Evolutionary conservation across 805 yeast species (phyloP).

Genomic region (Yarrowia phangngaensis): DNA sequence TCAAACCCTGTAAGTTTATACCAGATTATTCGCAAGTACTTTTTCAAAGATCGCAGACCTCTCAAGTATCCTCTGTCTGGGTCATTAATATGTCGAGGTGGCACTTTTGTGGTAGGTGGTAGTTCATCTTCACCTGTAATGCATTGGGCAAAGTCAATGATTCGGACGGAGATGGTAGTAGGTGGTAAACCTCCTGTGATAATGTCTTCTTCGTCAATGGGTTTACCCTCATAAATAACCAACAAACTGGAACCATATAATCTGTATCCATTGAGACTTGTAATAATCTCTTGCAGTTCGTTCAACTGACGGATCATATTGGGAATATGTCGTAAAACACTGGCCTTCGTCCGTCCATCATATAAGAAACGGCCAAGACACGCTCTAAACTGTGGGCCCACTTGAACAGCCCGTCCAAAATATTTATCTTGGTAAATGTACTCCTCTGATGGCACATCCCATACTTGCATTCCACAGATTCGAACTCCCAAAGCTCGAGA

Average conservation of each 20-base stretch:
- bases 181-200: conserved; percentile 34
- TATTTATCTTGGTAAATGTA: conserved; percentile 82
- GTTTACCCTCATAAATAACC: conserved; percentile 79
- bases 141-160: conserved; percentile 95
- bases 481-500: conserved; percentile 81
- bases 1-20: conserved; percentile 47
- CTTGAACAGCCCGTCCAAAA: conserved; percentile 73
- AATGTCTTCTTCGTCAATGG: conserved; percentile 4
- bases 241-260: conserved; percentile 87
- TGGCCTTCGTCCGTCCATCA: conserved; percentile 58
- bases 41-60: conserved; percentile 71
- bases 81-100: conserved; percentile 60
- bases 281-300: conserved; percentile 55
- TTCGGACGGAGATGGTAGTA: conserved; percentile 47
- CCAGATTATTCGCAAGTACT: conserved; percentile 62
- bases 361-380: conserved; percentile 73
- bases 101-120: conserved; percentile 50
- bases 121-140: conserved; percentile 58
- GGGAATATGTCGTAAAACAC: conserved; percentile 66
- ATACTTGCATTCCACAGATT: conserved; percentile 90
- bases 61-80: conserved; percentile 83
- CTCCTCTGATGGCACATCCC: conserved; percentile 48
- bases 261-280: conserved; percentile 65
- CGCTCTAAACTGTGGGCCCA: conserved; percentile 73
- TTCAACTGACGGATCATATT: conserved; percentile 56